Evolutionary conservation across 2,329 filamentous ascomycete species (phyloP), one percentile per base, ranked within the genome.

Genomic region (Fusarium nematophilum): DNA sequence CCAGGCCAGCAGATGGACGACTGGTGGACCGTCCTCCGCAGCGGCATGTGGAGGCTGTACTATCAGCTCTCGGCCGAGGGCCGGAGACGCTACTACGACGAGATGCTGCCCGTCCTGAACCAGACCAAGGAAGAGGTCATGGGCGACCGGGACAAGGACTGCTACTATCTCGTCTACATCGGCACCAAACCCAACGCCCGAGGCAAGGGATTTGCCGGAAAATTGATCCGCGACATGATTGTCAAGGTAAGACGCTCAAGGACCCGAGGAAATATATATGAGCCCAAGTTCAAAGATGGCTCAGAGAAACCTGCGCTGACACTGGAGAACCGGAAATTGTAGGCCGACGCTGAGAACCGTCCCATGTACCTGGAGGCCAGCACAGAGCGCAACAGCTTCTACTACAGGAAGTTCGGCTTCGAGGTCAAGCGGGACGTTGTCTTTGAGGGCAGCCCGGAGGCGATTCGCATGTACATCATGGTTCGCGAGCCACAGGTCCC

Each of bases 81-180:
- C 60, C 86, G 84, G 65, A 82, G 79, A 64, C 89, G 92, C 62
- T 93, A 92, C 83, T 93, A 91, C 76, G 77, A 81, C 60, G 91
- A 95, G 75, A 87, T 94, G 75, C 75, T 93, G 40, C 90, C 91
- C 13, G 81, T 92, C 38, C 83, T 95, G 62, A 86, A 91, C 75
- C 79, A 87, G 65, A 89, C 89, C 69, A 93, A 93, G 79, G 78
- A 81, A 57, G 81, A 85, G 58, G 82, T 90, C 58, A 83, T 95
- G 74, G 88, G 89, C 17, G 80, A 83, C 31, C 83, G 86, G 44
- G 88, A 92, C 71, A 73, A 80, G 65, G 81, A 90, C 57, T 87
- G 85, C 70, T 95, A 91, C 83, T 95, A 95, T 73, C 86, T 96
- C 49, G 90, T 93, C 40, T 95, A 94, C 75, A 81, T 96, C 58